Base-by-base conservation (phyloP, 169 alveolate species). In the Cyclospora cayetanensis region DNA sequence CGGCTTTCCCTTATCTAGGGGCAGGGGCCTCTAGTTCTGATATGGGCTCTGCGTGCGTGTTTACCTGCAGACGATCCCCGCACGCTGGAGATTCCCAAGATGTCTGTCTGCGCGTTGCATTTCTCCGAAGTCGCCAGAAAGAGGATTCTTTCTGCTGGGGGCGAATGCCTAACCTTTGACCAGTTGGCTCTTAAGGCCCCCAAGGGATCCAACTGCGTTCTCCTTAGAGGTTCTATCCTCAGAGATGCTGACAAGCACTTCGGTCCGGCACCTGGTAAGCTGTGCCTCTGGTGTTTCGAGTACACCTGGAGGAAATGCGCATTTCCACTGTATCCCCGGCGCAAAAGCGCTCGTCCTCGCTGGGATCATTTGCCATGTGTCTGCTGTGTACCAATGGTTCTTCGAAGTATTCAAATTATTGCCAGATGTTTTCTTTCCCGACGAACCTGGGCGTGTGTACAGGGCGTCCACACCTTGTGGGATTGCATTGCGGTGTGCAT, bases 51-150 rank as follows among this genome's bases (percentile, higher is more conserved):
- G n/a, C n/a, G n/a, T n/a, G n/a, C n/a, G n/a, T 2, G 4, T 68
- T 25, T 52, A 4, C 29, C 27, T 89, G 74, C 95, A 95, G 99
- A 98, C 91, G 99, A 98, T 93, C 90, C 93, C 87, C 96, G 99
- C 53, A 93, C 97, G 70, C 86, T 92, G 80, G 94, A 96, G 80
- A 96, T 96, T 82, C 98, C 98, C 72, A 96, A 97, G 94, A 90
- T 98, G 93, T 97, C 96, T 90, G 99, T 98, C 65, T 97, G 99
- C 92, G 99, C 99, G 53, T 96, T 98, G 92, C 97, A 98, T 77
- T 98, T 98, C 96, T 96, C 99, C 4, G 99, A 98, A 96, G 95
- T 98, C n/a, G 99, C 99, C 29, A 97, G 99, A 92, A 97, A 96
- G 63, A 98, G 99, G 92, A 97, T 99, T 91, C 91, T 91, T 86